Evolutionary conservation across 768 basidiomycete species (phyloP).

Genomic region (Suillus subluteus): DNA sequence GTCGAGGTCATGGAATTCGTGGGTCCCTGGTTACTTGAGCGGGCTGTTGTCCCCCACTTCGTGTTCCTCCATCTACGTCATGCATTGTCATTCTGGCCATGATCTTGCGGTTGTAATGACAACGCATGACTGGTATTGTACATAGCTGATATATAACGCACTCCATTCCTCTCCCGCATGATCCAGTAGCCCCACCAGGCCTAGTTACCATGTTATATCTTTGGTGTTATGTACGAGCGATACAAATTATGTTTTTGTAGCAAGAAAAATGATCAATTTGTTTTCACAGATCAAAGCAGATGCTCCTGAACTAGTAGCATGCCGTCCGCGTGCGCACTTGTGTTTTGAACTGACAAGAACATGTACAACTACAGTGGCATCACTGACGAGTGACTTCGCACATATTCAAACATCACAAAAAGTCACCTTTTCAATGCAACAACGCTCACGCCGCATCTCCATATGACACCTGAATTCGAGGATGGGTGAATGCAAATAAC

Average conservation of each 20-base stretch:
- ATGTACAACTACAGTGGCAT: no score
- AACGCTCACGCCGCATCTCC: background rate
- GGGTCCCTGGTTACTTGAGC: conserved; percentile 52
- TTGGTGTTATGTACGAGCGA: background rate
- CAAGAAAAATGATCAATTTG: background rate
- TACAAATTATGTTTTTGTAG: background rate
- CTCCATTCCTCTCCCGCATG: background rate
- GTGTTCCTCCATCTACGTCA: background rate
- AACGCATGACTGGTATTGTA: background rate
- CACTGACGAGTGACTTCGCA: no score
- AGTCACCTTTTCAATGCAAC: background rate
- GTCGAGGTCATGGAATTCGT: conserved; percentile 67
- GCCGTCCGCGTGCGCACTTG: background rate
- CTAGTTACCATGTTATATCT: background rate
- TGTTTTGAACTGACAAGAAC: no score
- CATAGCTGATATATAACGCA: background rate
- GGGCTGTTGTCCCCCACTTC: background rate
- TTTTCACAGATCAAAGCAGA: background rate
- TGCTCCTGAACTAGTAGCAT: background rate
- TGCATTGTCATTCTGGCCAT: background rate
- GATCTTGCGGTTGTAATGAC: background rate
- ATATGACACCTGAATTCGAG: background rate
- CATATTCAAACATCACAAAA: no score
- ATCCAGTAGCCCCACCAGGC: background rate
- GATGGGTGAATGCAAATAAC: no score